Evolutionary conservation across 202 grass and related monocot genomes (phyloP), one percentile per base, ranked within the genome.

Genomic region (Musa balbisiana): DNA sequence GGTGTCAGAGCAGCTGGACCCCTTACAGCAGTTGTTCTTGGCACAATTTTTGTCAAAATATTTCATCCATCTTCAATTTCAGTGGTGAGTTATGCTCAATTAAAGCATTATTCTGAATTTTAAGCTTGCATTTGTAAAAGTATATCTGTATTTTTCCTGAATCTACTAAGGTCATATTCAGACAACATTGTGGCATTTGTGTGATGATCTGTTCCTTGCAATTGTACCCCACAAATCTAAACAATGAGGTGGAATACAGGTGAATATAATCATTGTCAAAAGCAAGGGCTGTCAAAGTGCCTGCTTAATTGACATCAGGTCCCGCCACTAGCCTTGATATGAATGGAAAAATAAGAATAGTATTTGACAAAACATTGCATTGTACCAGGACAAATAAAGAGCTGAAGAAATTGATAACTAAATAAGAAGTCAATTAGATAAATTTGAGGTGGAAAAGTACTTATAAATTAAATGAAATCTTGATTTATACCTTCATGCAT

Each of bases 11-110:
- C 79, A 53, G 85, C 94, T 66, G 94, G 94, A 16, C 94, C 94
- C 62, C 90, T 97, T 73, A 93, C 94, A 84, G 88, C 94, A 73
- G 90, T 97, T 78, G 83, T 97, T 69, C 60, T 93, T 69, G 94
- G 94, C 72, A 93, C 88, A 67, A 64, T 84, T 75, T 83, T 93
- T 83, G 84, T 97, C 71, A 97, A 97, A 89, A 55, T 97, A 83
- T 97, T 97, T 81, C 90, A 54, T 84, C 90, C 90, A 80, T 22
- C 76, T 83, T 83, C 86, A 77, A 97, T 97, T 73, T 87, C 94
- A 86, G 90, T 93, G 84, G 94, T 97, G 65, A 91, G 82, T 80
- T 82, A 33, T 76, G 19, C 62, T 80, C 55, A 58, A 56, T 72
- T 77, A n/a, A 27, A 12, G 20, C 19, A 73, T 55, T 53, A 17